A percentile compares a stretch with the other conserved stretches of the same genome.
phyloP scores from a whole-genome alignment of 1,284 basidiomycete species.

The Papiliotrema terrestris region DNA sequence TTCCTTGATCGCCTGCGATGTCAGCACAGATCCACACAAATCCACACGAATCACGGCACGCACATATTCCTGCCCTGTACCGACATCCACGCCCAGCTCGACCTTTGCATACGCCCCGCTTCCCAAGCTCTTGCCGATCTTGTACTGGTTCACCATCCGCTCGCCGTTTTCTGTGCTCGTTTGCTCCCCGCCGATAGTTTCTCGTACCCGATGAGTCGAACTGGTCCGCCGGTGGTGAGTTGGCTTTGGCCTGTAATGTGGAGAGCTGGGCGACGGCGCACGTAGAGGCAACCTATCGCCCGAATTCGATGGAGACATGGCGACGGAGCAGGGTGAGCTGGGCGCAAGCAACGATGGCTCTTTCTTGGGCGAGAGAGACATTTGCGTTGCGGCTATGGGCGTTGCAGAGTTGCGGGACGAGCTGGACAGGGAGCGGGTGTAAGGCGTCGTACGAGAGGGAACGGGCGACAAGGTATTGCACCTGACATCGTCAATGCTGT shows the following conservation, averaged over 20 bases:
- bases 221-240: constrained; percentile 32
- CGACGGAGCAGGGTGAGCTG: background rate
- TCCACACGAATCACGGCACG: constrained; percentile 12
- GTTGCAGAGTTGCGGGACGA: background rate
- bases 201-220: constrained; percentile 43
- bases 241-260: constrained; percentile 17
- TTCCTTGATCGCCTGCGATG: constrained; percentile 47
- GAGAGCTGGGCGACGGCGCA: constrained; percentile 25
- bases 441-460: background rate
- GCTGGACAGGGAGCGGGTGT: background rate
- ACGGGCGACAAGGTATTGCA: background rate
- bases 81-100: constrained; percentile 45
- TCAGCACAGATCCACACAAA: too few relatives aligned
- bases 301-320: background rate
- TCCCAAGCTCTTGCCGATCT: constrained; percentile 45
- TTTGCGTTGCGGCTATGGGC: background rate
- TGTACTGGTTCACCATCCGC: constrained; percentile 49
- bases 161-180: constrained; percentile 38
- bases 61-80: constrained; percentile 47
- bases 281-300: background rate
- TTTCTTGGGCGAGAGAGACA: background rate
- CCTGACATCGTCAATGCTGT: background rate
- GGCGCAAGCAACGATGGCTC: constrained; percentile 1
- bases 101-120: constrained; percentile 49
- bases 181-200: constrained; percentile 44